Conservation (phyloP, 208 protist genomes). For the Leptomonas pyrrhocoris region DNA sequence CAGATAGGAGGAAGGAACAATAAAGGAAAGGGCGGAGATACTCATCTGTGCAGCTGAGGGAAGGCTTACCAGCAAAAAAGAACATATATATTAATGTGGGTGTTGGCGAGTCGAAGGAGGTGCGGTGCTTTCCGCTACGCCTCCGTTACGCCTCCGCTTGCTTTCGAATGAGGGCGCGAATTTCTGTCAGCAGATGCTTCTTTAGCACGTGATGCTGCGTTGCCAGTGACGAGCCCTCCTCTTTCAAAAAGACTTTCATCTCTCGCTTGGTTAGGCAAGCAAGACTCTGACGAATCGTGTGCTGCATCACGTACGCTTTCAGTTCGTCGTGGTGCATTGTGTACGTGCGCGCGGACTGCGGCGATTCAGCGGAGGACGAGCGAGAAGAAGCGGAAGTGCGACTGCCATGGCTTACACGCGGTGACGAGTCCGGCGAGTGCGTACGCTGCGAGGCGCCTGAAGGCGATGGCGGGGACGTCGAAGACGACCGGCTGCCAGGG, state of each 20-base stretch:
- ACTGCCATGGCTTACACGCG: background rate
- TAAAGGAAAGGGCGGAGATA: background rate
- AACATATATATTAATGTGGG: no score
- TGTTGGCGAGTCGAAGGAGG: no score
- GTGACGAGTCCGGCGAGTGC: conserved; percentile 1
- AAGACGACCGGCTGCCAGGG: background rate
- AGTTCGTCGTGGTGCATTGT: conserved; percentile 45
- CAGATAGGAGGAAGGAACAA: background rate
- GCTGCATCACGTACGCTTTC: conserved; percentile 45
- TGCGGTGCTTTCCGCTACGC: no score
- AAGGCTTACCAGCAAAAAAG: no score
- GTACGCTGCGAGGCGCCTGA: conserved; percentile 10
- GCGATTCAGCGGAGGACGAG: conserved; percentile 1
- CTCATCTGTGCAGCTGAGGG: no score
- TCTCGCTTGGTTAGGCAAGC: conserved; percentile 36
- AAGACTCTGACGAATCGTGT: conserved; percentile 52
- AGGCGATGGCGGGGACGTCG: conserved; percentile 1
- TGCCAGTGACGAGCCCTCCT: conserved; percentile 36
- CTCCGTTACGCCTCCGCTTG: background rate
- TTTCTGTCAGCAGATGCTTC: conserved; percentile 57
- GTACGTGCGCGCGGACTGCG: background rate
- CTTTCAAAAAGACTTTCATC: conserved; percentile 43
- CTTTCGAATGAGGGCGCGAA: conserved; percentile 43
- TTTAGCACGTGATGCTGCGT: conserved; percentile 41
- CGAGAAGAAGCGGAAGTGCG: conserved; percentile 4